These are phyloP conservation scores for Globisporangium cederbergense DNA, from an alignment of 352 stramenopile species.

Conservation along the genomic window DNA sequence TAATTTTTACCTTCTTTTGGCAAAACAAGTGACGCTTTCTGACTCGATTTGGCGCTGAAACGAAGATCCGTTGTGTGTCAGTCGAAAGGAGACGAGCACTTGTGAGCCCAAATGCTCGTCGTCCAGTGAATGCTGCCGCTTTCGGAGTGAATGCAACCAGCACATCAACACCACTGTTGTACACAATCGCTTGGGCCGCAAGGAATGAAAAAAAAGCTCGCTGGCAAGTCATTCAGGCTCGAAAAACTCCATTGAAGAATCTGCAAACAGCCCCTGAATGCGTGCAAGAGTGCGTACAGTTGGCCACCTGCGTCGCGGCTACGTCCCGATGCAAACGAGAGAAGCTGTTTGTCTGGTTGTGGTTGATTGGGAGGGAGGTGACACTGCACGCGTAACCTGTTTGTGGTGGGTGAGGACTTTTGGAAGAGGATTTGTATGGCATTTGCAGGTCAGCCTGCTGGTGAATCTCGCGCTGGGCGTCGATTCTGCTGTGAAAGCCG, in stretches of 20 bases:
- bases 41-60: conserved; percentile 4
- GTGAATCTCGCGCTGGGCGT: no score
- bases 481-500: no score
- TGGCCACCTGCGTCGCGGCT: background rate
- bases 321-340: background rate
- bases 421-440: background rate
- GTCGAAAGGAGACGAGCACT: background rate
- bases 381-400: background rate
- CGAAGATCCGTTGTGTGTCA: background rate
- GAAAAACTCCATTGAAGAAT: background rate
- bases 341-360: background rate
- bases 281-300: conserved; percentile 7
- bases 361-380: background rate
- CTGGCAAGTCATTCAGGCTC: background rate
- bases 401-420: background rate
- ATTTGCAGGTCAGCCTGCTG: background rate
- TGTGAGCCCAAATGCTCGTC: conserved; percentile 1
- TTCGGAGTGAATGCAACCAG: background rate
- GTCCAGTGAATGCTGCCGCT: background rate
- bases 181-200: background rate
- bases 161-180: background rate
- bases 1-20: background rate
- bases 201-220: background rate
- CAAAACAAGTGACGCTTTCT: conserved; percentile 2
- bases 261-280: background rate